Conservation (phyloP, 192 early-diverging fungal species). For the Ambispora gerdemannii region DNA sequence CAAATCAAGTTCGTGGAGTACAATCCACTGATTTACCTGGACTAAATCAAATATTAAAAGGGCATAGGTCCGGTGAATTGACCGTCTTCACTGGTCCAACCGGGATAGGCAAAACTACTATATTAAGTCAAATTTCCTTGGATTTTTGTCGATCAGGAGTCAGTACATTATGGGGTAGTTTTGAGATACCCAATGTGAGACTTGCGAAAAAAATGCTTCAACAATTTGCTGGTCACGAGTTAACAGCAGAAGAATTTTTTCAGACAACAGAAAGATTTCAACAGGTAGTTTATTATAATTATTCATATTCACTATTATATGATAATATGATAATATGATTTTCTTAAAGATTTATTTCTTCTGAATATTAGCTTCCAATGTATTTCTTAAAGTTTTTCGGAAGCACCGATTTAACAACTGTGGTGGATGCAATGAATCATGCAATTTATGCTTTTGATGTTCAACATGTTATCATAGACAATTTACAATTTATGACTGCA, state of each 20-base stretch:
- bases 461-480: conserved; percentile 69
- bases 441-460: conserved; percentile 70
- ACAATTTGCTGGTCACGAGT: conserved; percentile 59
- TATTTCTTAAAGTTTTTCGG: conserved; percentile 75
- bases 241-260: conserved; percentile 55
- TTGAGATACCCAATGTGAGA: conserved; percentile 70
- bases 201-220: conserved; percentile 66
- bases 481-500: conserved; percentile 74
- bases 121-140: conserved; percentile 66
- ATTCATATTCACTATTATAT: no score
- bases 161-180: conserved; percentile 72
- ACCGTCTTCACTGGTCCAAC: conserved; percentile 68
- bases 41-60: conserved; percentile 62
- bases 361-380: conserved; percentile 50
- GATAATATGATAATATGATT: no score
- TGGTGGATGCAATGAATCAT: conserved; percentile 63
- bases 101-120: conserved; percentile 69
- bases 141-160: conserved; percentile 68
- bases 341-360: neutral
- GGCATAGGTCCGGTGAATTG: conserved; percentile 66
- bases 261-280: conserved; percentile 61
- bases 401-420: conserved; percentile 60
- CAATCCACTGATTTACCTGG: conserved; percentile 59
- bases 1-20: conserved; percentile 62
- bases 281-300: conserved; percentile 45